Percentiles rank a stretch among this genome's conserved stretches.
Conservation (phyloP, 768 basidiomycete genomes). For the Strobilomyces dryophilus region DNA sequence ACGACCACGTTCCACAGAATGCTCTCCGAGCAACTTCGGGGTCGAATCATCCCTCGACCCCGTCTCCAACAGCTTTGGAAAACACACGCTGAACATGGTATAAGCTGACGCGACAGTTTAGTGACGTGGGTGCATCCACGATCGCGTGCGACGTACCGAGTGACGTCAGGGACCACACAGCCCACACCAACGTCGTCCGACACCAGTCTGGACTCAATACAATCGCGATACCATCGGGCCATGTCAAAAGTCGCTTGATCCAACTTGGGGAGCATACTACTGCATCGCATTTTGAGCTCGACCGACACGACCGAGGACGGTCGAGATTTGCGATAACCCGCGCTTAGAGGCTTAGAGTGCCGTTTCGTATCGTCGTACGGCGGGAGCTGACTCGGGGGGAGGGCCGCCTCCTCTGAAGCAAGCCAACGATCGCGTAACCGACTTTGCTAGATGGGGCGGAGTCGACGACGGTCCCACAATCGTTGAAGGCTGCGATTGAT, state of each 20-base stretch:
- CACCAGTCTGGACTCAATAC: conserved; percentile 76
- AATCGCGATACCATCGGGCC: conserved; percentile 63
- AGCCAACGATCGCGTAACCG: no score
- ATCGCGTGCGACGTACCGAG: conserved; percentile 49
- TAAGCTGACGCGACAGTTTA: no score
- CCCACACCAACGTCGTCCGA: conserved; percentile 77
- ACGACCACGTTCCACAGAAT: conserved; percentile 84
- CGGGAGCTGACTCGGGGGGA: no score
- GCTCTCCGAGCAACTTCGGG: conserved; percentile 49
- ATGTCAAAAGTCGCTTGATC: conserved; percentile 56
- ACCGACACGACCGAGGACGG: conserved; percentile 38
- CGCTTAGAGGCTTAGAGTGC: background rate
- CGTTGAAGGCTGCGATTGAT: no score
- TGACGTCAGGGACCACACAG: conserved; percentile 69
- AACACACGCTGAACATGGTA: no score
- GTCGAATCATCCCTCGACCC: conserved; percentile 15
- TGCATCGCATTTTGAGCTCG: conserved; percentile 38
- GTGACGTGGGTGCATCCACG: no score
- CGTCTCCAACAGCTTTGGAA: conserved; percentile 66
- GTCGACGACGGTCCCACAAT: no score
- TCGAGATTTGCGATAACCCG: conserved; percentile 15
- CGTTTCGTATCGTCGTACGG: conserved; percentile 17
- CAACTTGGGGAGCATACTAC: conserved; percentile 47
- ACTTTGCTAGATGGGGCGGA: no score
- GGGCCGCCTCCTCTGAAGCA: no score